Evolutionary conservation across 257 asterid species (phyloP).

Genomic region (Forsythia suspensa): DNA sequence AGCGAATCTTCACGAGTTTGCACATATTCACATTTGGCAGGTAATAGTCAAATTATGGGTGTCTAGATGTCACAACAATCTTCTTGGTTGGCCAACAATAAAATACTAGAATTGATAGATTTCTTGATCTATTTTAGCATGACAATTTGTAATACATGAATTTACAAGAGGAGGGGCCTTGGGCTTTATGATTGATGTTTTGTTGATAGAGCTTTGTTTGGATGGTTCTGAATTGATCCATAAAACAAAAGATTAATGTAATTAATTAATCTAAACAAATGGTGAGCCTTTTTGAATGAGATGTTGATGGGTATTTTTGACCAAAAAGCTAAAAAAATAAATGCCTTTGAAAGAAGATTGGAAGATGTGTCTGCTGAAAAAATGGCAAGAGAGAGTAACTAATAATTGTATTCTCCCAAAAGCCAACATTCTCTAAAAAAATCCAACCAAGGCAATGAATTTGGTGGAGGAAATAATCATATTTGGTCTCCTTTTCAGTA

Average conservation of each 20-base stretch:
- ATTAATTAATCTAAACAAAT: neutral
- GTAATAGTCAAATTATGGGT: neutral
- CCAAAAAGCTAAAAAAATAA: conserved; percentile 8
- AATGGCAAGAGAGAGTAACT: neutral
- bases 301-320: conserved; percentile 1
- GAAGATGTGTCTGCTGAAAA: neutral
- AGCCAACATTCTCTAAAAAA: conserved; percentile 21
- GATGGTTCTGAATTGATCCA: neutral
- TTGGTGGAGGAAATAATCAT: neutral
- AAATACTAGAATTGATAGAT: neutral
- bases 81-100: neutral
- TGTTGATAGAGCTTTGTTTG: neutral
- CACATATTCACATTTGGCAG: neutral
- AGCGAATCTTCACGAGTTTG: neutral
- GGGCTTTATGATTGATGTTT: neutral
- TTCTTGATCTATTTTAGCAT: neutral
- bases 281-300: neutral
- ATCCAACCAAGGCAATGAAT: neutral
- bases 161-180: neutral
- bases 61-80: neutral
- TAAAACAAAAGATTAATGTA: no score
- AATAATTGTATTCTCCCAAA: conserved; percentile 23
- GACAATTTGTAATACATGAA: neutral
- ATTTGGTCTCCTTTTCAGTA: neutral
- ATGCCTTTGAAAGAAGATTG: neutral